Evolutionary conservation across 352 stramenopile species (phyloP), one percentile per base, ranked within the genome.

Genomic region (Phytophthora tentaculata): DNA sequence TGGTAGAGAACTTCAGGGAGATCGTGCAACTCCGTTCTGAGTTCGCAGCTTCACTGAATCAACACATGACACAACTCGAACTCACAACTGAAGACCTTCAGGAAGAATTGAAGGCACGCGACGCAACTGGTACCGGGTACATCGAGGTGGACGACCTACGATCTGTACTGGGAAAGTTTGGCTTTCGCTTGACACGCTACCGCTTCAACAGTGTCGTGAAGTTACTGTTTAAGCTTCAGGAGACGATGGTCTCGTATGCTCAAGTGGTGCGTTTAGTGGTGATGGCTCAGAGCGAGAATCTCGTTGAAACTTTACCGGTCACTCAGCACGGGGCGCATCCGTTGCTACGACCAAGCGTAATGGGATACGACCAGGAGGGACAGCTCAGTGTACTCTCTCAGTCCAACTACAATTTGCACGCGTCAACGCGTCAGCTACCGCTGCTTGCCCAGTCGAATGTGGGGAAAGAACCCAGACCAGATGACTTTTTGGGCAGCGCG

Each of bases 131-230:
- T 16, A 71, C 61, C 4, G 81, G 81, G 0, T 24, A 65, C 13
- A 68, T 90, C 8, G 71, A 81, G 12, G 51, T 86, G 17, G 73
- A 82, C 28, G 59, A 81, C 19, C 57, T 88, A 12, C 79, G 79
- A 0, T 45, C 66, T 17, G 76, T 85, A 23, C 56, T 90, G 0
- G 51, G 47, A 0, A 67, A 52, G 23, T 76, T 87, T 32, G 79
- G 79, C 2, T 81, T 88, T 37, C 57, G 53, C 19, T 64, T 87
- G 13, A 86, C 81, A 26, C 61, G 75, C 35, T 86, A 83, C 14
- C 80, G 77, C 19, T 90, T 90, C 69, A 86, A 90, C 45, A 83
- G 65, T 47, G 77, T 90, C 52, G 73, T 75, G 6, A 79, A 81
- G 68, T 39, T 90, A 41, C 51, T 90, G 13, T 90, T 90, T 50